Base-by-base conservation (phyloP, 2,329 filamentous ascomycete species). In the Paecilomyces sp. region DNA sequence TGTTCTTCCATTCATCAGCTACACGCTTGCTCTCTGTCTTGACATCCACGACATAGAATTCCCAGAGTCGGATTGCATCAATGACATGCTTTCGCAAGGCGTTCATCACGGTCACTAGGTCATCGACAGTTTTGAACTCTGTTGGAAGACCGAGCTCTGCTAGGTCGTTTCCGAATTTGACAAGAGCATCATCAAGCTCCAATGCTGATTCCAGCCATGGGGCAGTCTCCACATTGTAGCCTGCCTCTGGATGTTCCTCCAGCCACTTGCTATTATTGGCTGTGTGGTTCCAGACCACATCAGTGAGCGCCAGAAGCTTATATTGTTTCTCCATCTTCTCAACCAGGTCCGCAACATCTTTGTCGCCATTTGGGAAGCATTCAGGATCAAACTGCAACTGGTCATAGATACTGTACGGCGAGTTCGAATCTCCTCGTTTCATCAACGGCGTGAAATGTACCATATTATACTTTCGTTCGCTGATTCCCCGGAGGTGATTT, bases 261-360 rank as follows among this genome's bases (percentile, higher is more conserved):
- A 99, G 83, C 94, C 94, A 99, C 68, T 88, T 85, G 76, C 90
- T 95, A 77, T 97, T 97, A 79, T 97, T 85, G 6, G 94, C 93
- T 3, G 94, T 99, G 77, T 99, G 94, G 71, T 99, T 99, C 81
- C 94, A 92, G 53, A 99, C 95, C 62, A 99, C 93, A 73, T 99
- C 94, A 0, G 93, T 97, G 78, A 99, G 77, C 62, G 90, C 91
- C 59, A 99, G 81, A 58, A 99, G 80, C 2, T 90, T 90, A 74
- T 95, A 87, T 57, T 96, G 87, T 57, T 87, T 82, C 75, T 97
- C 90, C 82, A 99, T 88, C 70, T 85, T 92, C 52, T 85, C 76
- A 18, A 96, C 85, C 80, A 99, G 81, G 54, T 85, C 82, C 60
- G 87, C 81, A 58, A 97, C 82, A 72, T 97, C 92, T 60, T 86